These are phyloP conservation scores for Isatis lusitanica DNA, from an alignment of 441 rosid species.

Conservation along the genomic window DNA sequence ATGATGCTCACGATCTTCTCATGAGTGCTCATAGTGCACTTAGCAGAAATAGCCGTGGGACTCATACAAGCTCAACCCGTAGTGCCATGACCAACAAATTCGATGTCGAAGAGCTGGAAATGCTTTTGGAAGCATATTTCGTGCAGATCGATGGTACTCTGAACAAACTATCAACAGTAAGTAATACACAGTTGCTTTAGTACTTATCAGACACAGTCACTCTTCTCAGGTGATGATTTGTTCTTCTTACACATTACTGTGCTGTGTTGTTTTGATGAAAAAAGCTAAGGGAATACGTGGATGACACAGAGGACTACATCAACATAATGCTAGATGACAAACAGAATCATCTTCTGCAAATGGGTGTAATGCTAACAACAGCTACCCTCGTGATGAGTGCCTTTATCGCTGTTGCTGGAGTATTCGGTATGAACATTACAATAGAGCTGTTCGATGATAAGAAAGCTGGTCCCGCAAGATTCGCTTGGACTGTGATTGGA, in stretches of 20 bases:
- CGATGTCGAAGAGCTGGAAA: constrained; percentile 83
- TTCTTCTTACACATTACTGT: not conserved
- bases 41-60: constrained; percentile 58
- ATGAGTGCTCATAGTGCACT: constrained; percentile 44
- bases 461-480: constrained; percentile 39
- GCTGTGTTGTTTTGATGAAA: constrained; percentile 9
- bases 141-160: constrained; percentile 85
- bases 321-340: constrained; percentile 92
- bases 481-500: constrained; percentile 72
- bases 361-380: constrained; percentile 81
- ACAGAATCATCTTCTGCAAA: constrained; percentile 82
- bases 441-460: constrained; percentile 47
- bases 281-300: constrained; percentile 83
- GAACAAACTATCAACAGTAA: constrained; percentile 83
- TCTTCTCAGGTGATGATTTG: not conserved
- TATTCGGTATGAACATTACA: constrained; percentile 71
- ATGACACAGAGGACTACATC: constrained; percentile 88
- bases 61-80: constrained; percentile 53
- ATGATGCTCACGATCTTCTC: constrained; percentile 46
- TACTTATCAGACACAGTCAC: not conserved
- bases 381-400: constrained; percentile 70
- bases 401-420: constrained; percentile 59
- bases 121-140: constrained; percentile 91
- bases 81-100: constrained; percentile 62
- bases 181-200: not conserved